Base-by-base conservation (phyloP, 805 yeast genomes). In the Candida incommunis region DNA sequence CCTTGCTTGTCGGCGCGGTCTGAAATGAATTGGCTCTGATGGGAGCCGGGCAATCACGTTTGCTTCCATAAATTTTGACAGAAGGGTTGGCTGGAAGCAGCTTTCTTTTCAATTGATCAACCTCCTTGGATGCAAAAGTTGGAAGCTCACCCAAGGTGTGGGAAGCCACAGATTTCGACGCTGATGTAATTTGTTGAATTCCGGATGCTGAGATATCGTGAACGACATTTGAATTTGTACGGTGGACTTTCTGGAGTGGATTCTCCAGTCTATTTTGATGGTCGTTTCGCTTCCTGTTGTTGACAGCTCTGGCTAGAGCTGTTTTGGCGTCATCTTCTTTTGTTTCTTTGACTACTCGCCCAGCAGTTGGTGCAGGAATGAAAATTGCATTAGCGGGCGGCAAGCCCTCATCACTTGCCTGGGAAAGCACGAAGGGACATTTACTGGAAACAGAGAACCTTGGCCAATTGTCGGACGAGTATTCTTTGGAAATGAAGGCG, bases 401-500 rank as follows among this genome's bases (percentile, higher is more conserved):
- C 20, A 25, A 41, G 24, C 21, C 37, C 21, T 44, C 43, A 23
- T 26, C 42, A 15, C 35, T 7, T 7, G n/a, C 29, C 20, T 47
- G 22, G 23, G 57, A 55, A 26, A 43, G 72, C n/a, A 81, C 70
- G 63, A 90, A 90, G 3, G 95, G 85, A 49, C 95, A 78, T 54
- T 82, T 74, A 4, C 96, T 96, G 54, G 75, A 76, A 2, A 81
- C 68, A 0, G 86, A 75, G 26, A 85, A 63, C 45, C 69, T 74
- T 2, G 95, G 94, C 76, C 75, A 71, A 24, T 67, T 58, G 50
- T 65, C 53, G 34, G 51, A 54, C 46, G 69, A 46, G 94, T 95
- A 92, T 62, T 92, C 97, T 53, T 88, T 71, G 4, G 78, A 68
- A 9, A 88, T 78, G 3, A 86, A 74, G 0, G 97, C 96, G 46